Base-by-base conservation (phyloP, 495 filamentous ascomycete genomes). In the Penicillium coprophilum region DNA sequence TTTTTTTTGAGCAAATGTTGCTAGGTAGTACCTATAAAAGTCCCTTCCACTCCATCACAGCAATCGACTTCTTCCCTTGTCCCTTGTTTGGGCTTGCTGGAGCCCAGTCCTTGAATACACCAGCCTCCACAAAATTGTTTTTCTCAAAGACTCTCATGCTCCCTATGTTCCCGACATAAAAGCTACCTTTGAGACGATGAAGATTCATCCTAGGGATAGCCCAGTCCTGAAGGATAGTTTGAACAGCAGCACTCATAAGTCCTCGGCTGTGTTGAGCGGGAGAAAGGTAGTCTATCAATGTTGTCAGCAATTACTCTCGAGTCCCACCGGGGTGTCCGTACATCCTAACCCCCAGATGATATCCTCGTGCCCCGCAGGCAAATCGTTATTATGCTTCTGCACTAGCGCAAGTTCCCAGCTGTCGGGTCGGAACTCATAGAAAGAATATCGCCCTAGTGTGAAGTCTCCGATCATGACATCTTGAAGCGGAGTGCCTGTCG, bases 131-230 rank as follows among this genome's bases (percentile, higher is more conserved):
- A 41, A 70, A 70, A 31, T 61, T 61, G 39, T 69, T 68, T 43
- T 66, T 68, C 28, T 50, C 43, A 30, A 70, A 60, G 11, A 68
- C 62, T n/a, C 38, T 55, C 27, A 55, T 12, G 31, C 66, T 70
- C 4, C 64, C 64, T n/a, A 41, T 19, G 30, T 71, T 71, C 4
- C 50, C 69, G 19, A 53, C 48, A 53, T 61, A 64, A 17, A 51
- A 56, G 21, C 47, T 56, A 15, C 36, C 51, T 50, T 50, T 68
- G 11, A 71, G 12, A 10, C 30, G 24, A 5, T 40, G 54, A 13
- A 56, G 41, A n/a, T 71, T 70, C 69, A 71, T 70, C 13, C 51
- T 49, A 7, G 66, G 66, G 15, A 71, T 27, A 8, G 48, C 62
- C 64, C 64, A 71, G 17, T 71, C 62, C 13, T 48, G 38, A 11